Evolutionary conservation across 2,329 filamentous ascomycete species (phyloP).

Genomic region (Ascochyta fabae): DNA sequence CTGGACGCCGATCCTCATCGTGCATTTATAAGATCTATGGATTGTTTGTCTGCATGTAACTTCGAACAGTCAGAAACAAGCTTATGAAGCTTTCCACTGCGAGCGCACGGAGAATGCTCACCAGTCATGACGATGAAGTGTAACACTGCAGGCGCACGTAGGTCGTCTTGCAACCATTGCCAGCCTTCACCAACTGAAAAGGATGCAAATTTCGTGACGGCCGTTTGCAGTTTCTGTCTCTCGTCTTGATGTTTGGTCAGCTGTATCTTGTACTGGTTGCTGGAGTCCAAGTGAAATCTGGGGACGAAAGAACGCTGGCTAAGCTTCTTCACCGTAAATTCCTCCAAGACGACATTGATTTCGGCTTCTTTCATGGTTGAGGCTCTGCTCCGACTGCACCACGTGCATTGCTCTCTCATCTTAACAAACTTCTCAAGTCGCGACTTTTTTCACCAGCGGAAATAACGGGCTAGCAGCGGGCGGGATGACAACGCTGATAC

Average conservation of each 20-base stretch:
- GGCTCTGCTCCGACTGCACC: too few species aligned
- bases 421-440: neutral
- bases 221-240: too few species aligned
- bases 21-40: neutral
- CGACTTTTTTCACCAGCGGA: neutral
- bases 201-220: neutral
- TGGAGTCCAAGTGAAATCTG: too few species aligned
- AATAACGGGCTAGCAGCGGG: neutral
- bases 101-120: neutral
- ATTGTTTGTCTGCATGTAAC: neutral
- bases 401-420: neutral
- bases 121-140: neutral
- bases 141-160: neutral
- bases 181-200: neutral
- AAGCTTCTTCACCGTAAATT: neutral
- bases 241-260: too few species aligned
- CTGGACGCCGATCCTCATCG: neutral
- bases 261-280: too few species aligned
- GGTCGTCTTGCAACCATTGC: neutral
- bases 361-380: too few species aligned
- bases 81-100: neutral
- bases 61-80: neutral
- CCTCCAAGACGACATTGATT: neutral
- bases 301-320: neutral
- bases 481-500: neutral